phyloP scores from a whole-genome alignment of 2,329 filamentous ascomycete genomes.

The Aspergillus spinulosporus region DNA sequence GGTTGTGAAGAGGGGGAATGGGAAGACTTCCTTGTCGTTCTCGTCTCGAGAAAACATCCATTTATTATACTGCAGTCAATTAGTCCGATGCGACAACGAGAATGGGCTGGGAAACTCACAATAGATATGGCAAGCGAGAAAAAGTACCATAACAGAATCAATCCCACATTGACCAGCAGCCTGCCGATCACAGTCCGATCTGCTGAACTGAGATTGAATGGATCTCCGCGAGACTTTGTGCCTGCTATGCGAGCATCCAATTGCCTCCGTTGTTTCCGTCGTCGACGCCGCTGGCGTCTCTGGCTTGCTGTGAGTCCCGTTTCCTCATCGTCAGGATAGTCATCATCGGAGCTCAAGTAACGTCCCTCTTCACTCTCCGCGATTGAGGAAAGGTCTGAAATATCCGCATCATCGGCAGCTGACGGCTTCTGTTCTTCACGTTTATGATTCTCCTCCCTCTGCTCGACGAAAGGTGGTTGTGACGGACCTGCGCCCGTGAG shows the following conservation, averaged over 20 bases:
- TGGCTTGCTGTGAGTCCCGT: constrained; percentile 77
- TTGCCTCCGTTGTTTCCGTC: constrained; percentile 66
- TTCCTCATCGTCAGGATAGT: constrained; percentile 82
- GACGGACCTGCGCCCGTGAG: constrained; percentile 49
- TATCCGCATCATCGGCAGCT: constrained; percentile 37
- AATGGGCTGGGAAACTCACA: constrained; percentile 53
- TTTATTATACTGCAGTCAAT: constrained; percentile 78
- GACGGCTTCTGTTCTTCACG: constrained; percentile 39
- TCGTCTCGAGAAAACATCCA: constrained; percentile 86
- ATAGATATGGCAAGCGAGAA: constrained; percentile 93
- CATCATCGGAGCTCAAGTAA: constrained; percentile 66
- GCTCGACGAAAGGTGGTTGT: constrained; percentile 34
- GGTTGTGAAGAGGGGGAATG: constrained; percentile 93
- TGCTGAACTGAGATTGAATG: constrained; percentile 61
- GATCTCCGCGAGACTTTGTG: constrained; percentile 56
- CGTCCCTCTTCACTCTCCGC: constrained; percentile 56
- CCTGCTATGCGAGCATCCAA: constrained; percentile 69
- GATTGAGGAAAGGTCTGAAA: constrained; percentile 44
- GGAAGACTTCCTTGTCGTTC: constrained; percentile 79
- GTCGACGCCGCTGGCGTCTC: constrained; percentile 63
- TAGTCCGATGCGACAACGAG: neutral
- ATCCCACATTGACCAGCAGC: constrained; percentile 70
- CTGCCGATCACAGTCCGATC: constrained; percentile 71
- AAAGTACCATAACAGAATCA: constrained; percentile 85
- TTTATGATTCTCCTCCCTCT: constrained; percentile 30